phyloP scores from a whole-genome alignment of 495 filamentous ascomycete genomes.

The Recurvomyces mirabilis region DNA sequence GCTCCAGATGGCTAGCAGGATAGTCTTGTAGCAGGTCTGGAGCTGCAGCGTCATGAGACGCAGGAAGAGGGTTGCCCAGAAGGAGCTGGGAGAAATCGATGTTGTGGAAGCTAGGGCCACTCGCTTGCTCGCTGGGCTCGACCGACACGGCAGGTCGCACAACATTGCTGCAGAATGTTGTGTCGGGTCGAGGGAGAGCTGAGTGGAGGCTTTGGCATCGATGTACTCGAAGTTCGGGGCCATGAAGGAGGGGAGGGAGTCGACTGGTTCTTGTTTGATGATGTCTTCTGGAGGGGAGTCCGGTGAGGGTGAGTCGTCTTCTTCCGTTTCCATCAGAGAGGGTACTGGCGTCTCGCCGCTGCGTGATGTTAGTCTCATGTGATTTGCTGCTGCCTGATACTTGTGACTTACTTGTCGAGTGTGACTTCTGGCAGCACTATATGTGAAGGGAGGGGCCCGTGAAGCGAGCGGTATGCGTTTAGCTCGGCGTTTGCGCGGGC shows the following conservation, averaged over 20 bases:
- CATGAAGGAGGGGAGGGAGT: conserved; percentile 39
- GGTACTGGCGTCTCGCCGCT: conserved; percentile 25
- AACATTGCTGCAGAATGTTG: conserved; percentile 99
- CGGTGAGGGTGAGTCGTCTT: conserved; percentile 10
- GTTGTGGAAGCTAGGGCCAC: conserved; percentile 5
- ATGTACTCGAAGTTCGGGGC: conserved; percentile 24
- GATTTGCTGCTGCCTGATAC: not conserved
- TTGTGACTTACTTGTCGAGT: conserved; percentile 4
- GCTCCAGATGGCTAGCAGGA: conserved; percentile 18
- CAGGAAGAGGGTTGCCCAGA: conserved; percentile 18
- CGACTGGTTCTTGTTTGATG: conserved; percentile 45
- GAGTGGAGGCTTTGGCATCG: conserved; percentile 16
- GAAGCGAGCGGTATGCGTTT: conserved; percentile 36
- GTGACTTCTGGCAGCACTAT: conserved; percentile 25
- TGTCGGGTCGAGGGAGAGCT: conserved; percentile 69
- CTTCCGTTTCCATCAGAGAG: conserved; percentile 34
- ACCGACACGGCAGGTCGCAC: conserved; percentile 99
- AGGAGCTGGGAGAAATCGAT: conserved; percentile 10
- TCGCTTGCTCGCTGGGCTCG: conserved; percentile 39
- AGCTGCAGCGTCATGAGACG: conserved; percentile 12
- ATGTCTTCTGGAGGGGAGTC: conserved; percentile 35
- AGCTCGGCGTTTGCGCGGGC: conserved; percentile 38
- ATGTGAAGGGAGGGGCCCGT: conserved; percentile 30
- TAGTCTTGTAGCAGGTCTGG: conserved; percentile 15
- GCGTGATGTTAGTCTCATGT: not conserved